A percentile compares a stretch with the other conserved stretches of the same genome.
Evolutionary conservation across 257 asterid species (phyloP).

Genomic region (Thymus quinquecostatus): DNA sequence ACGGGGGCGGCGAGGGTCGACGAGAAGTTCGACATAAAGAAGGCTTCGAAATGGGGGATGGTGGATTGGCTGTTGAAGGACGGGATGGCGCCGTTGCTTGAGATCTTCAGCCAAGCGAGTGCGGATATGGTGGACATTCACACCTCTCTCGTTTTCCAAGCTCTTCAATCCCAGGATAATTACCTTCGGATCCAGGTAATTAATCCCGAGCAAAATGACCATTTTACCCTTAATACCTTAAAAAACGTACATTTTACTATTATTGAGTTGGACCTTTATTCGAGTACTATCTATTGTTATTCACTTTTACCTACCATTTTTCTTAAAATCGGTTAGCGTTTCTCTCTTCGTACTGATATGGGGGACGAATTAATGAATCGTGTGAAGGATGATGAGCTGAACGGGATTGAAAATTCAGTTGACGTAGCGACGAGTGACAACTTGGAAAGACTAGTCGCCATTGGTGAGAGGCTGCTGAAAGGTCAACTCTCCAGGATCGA

Average conservation of each 20-base stretch:
- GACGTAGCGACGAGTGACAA: conserved; percentile 55
- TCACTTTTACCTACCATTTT: too few species aligned
- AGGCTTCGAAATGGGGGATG: conserved; percentile 56
- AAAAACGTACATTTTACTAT: too few species aligned
- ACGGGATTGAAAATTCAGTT: conserved; percentile 45
- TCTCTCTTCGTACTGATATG: too few species aligned
- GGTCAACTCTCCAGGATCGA: conserved; percentile 48
- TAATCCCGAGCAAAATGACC: not conserved
- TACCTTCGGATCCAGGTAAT: conserved; percentile 64
- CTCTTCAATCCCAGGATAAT: conserved; percentile 41
- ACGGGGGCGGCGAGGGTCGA: conserved; percentile 53
- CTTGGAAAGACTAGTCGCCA: conserved; percentile 42
- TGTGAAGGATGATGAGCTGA: conserved; percentile 49
- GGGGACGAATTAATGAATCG: too few species aligned
- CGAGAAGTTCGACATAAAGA: conserved; percentile 38
- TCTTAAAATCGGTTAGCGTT: too few species aligned
- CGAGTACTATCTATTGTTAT: too few species aligned
- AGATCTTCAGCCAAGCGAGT: conserved; percentile 52
- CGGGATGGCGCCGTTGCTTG: conserved; percentile 52
- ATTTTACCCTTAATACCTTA: too few species aligned
- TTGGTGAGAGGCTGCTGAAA: conserved; percentile 45
- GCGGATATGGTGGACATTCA: conserved; percentile 66
- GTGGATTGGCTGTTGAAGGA: conserved; percentile 47
- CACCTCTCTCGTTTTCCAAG: conserved; percentile 45
- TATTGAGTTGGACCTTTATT: too few species aligned